phyloP scores from a whole-genome alignment of 148 eudicot genomes.

The Oxyria digyna region DNA sequence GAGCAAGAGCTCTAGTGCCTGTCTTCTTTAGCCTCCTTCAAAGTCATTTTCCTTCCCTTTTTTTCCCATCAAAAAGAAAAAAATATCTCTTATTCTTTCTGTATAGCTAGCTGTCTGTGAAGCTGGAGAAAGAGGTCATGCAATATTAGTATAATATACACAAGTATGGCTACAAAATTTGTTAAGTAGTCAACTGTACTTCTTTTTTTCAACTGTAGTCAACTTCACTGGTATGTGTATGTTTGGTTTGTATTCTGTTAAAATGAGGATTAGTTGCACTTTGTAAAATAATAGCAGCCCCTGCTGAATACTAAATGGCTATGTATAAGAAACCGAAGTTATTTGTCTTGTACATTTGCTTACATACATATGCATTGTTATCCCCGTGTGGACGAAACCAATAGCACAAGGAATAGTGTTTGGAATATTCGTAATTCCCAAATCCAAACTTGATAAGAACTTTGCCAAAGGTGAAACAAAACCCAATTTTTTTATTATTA shows the following conservation, averaged over 20 bases:
- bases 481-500: neutral
- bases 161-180: neutral
- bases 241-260: neutral
- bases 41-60: neutral
- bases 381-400: neutral
- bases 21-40: neutral
- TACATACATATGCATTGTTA: neutral
- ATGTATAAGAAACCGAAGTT: neutral
- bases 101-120: neutral
- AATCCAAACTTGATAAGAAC: neutral
- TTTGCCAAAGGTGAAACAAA: neutral
- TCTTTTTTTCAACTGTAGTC: neutral
- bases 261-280: slow-evolving; percentile 1
- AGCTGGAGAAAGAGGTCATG: neutral
- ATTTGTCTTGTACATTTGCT: neutral
- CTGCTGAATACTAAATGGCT: too few species aligned
- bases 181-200: neutral
- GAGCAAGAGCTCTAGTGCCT: neutral
- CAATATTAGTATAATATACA: neutral
- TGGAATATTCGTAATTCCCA: neutral
- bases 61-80: neutral
- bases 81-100: slow-evolving; percentile 1
- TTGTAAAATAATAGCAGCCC: neutral
- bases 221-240: neutral
- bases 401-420: too few species aligned